Conservation (phyloP, 2,329 filamentous ascomycete species). For the Uncinocarpus reesii region DNA sequence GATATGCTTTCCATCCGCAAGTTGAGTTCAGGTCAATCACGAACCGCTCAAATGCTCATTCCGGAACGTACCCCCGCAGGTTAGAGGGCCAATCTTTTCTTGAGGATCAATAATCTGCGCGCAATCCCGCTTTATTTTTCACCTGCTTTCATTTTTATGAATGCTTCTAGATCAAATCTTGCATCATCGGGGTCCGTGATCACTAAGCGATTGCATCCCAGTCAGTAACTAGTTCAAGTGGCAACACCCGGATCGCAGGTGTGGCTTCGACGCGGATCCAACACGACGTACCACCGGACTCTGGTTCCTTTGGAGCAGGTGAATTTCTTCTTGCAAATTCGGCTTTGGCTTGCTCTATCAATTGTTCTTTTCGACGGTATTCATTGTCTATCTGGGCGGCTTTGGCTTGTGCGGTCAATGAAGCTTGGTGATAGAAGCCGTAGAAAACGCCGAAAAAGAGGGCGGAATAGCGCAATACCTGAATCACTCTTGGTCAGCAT, state of each 20-base stretch:
- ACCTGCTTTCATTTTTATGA: constrained; percentile 53
- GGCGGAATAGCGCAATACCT: constrained; percentile 97
- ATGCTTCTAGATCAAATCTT: constrained; percentile 88
- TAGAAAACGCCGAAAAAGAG: constrained; percentile 88
- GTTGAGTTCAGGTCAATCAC: not conserved
- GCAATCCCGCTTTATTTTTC: constrained; percentile 22
- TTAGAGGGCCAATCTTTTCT: constrained; percentile 1
- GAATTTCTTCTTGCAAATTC: constrained; percentile 76
- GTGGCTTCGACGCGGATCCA: not conserved
- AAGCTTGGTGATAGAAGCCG: constrained; percentile 85
- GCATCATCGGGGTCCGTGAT: constrained; percentile 70
- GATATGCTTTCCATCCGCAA: constrained; percentile 17
- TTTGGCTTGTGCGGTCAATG: constrained; percentile 62
- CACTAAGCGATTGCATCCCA: constrained; percentile 38
- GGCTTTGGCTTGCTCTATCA: constrained; percentile 88
- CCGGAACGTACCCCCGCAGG: not conserved
- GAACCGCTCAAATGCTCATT: not conserved
- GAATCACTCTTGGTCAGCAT: constrained; percentile 20
- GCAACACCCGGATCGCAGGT: too few species aligned
- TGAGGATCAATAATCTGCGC: not conserved
- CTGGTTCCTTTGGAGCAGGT: constrained; percentile 31
- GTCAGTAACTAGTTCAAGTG: not conserved
- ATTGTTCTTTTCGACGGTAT: constrained; percentile 78
- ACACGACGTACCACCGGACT: constrained; percentile 23
- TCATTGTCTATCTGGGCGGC: constrained; percentile 63